Conservation (phyloP, 345 rosid genomes). For the Bretschneidera sinensis region DNA sequence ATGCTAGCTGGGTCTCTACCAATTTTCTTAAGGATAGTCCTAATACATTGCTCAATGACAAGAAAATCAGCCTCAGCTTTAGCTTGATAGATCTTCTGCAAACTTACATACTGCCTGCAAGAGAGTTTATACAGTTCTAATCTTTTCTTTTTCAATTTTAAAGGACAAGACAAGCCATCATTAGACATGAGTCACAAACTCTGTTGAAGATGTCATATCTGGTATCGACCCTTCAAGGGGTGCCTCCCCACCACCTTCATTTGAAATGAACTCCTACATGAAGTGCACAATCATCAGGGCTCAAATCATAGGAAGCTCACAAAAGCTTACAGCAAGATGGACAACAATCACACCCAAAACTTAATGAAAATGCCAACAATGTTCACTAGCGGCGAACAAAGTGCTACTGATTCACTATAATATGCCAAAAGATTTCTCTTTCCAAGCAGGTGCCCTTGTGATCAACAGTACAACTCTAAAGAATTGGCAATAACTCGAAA, state of each 20-base stretch:
- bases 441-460: too few species aligned
- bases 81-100: constrained; percentile 84
- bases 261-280: constrained; percentile 72
- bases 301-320: constrained; percentile 1
- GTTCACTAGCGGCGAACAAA: too few species aligned
- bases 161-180: constrained; percentile 5
- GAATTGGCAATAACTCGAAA: too few species aligned
- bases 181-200: constrained; percentile 45
- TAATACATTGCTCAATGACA: constrained; percentile 61
- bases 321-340: not conserved
- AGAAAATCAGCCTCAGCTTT: constrained; percentile 93
- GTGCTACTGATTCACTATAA: too few species aligned
- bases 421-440: too few species aligned
- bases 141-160: not conserved
- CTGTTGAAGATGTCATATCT: constrained; percentile 99
- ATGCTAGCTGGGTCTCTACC: constrained; percentile 74
- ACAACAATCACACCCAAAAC: not conserved
- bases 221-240: constrained; percentile 99
- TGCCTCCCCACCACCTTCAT: constrained; percentile 87
- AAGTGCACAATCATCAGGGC: constrained; percentile 12
- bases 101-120: constrained; percentile 72
- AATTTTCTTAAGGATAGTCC: constrained; percentile 54
- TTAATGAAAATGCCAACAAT: not conserved
- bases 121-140: constrained; percentile 8
- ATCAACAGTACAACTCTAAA: too few species aligned